These are phyloP conservation scores for Trichomonascaceae sp. DNA, from an alignment of 1,139 yeast genomes.

Conservation along the genomic window DNA sequence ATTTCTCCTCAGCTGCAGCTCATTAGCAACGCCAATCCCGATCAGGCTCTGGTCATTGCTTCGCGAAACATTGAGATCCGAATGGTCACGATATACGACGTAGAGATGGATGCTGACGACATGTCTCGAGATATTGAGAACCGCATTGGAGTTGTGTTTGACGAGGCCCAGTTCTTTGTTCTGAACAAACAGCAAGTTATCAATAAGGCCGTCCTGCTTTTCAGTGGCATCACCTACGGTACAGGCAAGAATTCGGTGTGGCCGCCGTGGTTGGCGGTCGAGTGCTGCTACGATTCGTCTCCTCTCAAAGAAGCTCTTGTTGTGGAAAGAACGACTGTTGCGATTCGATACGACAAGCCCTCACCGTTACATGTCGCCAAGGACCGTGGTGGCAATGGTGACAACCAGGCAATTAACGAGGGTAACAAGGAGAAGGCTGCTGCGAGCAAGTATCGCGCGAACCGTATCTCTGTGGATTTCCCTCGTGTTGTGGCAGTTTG, in stretches of 20 bases:
- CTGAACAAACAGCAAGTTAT: slow-evolving; percentile 37
- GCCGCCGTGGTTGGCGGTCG: slow-evolving; percentile 76
- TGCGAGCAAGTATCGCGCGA: slow-evolving; percentile 24
- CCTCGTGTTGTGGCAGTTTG: slow-evolving; percentile 60
- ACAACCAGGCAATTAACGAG: slow-evolving; percentile 4
- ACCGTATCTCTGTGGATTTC: slow-evolving; percentile 43
- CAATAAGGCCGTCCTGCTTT: slow-evolving; percentile 31
- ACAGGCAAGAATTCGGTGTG: slow-evolving; percentile 31
- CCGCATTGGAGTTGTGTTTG: slow-evolving; percentile 53
- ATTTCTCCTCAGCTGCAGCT: slow-evolving; percentile 81
- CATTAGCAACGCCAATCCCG: slow-evolving; percentile 50
- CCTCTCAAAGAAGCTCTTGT: slow-evolving; percentile 44
- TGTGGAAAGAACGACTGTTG: slow-evolving; percentile 50
- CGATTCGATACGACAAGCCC: slow-evolving; percentile 50
- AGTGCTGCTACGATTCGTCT: slow-evolving; percentile 58
- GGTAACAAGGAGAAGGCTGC: slow-evolving; percentile 8
- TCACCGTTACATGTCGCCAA: slow-evolving; percentile 42
- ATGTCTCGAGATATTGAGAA: slow-evolving; percentile 46
- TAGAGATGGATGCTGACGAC: slow-evolving; percentile 34
- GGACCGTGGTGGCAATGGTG: slow-evolving; percentile 1
- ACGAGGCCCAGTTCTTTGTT: slow-evolving; percentile 61
- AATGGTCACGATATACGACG: slow-evolving; percentile 43
- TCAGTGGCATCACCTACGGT: slow-evolving; percentile 29
- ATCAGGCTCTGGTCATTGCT: slow-evolving; percentile 54
- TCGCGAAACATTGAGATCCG: slow-evolving; percentile 63